phyloP scores from a whole-genome alignment of 2,329 filamentous ascomycete species.

The Pleurostoma richardsiae region DNA sequence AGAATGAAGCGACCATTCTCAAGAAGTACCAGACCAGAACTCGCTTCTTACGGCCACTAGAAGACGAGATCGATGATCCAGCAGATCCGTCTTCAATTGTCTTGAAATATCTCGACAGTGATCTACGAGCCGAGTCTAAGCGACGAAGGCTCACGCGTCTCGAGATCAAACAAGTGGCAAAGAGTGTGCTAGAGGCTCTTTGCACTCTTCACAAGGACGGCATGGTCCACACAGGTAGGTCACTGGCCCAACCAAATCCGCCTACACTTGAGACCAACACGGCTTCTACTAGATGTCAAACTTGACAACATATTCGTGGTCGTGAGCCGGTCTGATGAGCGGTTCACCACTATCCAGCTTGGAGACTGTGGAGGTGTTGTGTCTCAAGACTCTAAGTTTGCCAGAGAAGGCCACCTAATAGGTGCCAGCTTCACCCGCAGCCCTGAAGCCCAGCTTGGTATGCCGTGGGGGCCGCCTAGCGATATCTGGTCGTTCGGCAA shows the following conservation, averaged over 20 bases:
- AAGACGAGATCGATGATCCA: too few relatives aligned
- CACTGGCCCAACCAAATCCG: background rate
- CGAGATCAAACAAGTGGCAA: constrained; percentile 19
- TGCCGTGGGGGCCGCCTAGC: constrained; percentile 16
- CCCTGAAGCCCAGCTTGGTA: constrained; percentile 15
- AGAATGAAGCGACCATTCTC: too few relatives aligned
- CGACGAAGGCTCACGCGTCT: constrained; percentile 14
- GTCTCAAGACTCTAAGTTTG: constrained; percentile 13
- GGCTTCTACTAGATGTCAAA: constrained; percentile 14
- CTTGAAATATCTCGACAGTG: constrained; percentile 13
- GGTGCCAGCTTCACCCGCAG: constrained; percentile 15
- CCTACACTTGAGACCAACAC: background rate
- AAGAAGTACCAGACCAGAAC: too few relatives aligned
- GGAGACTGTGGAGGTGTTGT: constrained; percentile 17
- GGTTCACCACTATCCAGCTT: constrained; percentile 18
- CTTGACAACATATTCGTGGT: constrained; percentile 16
- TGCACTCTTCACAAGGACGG: constrained; percentile 15
- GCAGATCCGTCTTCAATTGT: too few relatives aligned
- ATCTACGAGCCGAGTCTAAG: constrained; percentile 16
- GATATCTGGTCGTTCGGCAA: constrained; percentile 21
- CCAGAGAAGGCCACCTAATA: constrained; percentile 14
- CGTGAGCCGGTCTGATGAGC: constrained; percentile 10
- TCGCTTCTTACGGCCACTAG: too few relatives aligned
- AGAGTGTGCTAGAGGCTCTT: constrained; percentile 14
- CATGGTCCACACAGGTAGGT: constrained; percentile 16